Conservation (phyloP, 805 yeast species). For the Clavispora asparagi region DNA sequence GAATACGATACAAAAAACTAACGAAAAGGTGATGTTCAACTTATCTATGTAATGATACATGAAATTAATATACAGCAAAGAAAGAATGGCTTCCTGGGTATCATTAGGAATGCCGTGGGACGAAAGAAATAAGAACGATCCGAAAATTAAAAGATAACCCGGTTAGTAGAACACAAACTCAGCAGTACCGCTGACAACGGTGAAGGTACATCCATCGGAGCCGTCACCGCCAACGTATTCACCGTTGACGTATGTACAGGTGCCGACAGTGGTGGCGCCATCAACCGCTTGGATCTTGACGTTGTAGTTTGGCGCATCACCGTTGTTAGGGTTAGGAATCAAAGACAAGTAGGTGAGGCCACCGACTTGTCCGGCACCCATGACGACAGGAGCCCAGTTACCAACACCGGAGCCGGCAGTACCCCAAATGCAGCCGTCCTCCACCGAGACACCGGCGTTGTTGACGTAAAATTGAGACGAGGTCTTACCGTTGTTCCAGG, state of each 20-base stretch:
- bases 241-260: conserved; percentile 14
- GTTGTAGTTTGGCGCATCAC: conserved; percentile 35
- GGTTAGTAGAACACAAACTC: conserved; percentile 15
- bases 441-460: conserved; percentile 68
- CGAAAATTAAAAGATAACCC: background rate
- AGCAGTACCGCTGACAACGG: conserved; percentile 13
- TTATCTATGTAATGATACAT: background rate
- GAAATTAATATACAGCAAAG: background rate
- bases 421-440: conserved; percentile 75
- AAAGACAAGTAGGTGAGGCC: conserved; percentile 64
- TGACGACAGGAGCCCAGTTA: conserved; percentile 76
- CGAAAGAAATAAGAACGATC: background rate
- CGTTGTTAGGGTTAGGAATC: conserved; percentile 76
- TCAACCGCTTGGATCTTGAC: conserved; percentile 32
- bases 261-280: conserved; percentile 14
- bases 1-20: too few species aligned
- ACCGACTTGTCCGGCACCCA: conserved; percentile 67
- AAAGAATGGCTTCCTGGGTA: background rate
- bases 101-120: background rate
- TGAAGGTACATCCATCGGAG: conserved; percentile 17
- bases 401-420: conserved; percentile 53
- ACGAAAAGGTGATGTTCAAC: too few species aligned
- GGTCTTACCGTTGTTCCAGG: conserved; percentile 76
- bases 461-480: conserved; percentile 97
- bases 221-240: conserved; percentile 15